Evolutionary conservation across 306 rosid species (phyloP).

Genomic region (Prunus davidiana): DNA sequence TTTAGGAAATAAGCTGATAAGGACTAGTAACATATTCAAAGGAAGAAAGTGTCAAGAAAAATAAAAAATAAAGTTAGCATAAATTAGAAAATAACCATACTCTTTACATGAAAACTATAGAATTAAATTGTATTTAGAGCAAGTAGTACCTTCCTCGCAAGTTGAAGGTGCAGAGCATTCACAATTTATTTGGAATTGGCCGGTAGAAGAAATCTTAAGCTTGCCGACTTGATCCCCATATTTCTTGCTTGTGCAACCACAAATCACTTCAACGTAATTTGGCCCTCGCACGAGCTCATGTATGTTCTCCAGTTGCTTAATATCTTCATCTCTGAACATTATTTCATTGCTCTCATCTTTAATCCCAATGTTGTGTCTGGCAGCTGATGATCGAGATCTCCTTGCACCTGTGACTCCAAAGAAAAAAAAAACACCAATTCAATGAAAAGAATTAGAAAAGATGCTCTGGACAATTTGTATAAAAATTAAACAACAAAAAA

Average conservation of each 20-base stretch:
- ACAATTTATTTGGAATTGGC: conserved; percentile 37
- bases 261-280: conserved; percentile 35
- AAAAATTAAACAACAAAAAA: neutral
- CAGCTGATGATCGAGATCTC: neutral
- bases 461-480: neutral
- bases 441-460: neutral
- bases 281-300: conserved; percentile 22
- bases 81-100: too few relatives aligned
- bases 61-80: too few relatives aligned
- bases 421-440: neutral
- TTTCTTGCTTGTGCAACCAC: conserved; percentile 44
- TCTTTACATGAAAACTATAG: too few relatives aligned
- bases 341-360: neutral
- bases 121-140: too few relatives aligned
- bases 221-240: conserved; percentile 39
- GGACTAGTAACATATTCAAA: too few relatives aligned
- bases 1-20: too few relatives aligned
- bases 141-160: conserved; percentile 27
- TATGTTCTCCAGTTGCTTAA: conserved; percentile 4
- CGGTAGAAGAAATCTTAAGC: conserved; percentile 26
- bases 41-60: too few relatives aligned
- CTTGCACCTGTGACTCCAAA: neutral
- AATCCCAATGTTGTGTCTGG: neutral
- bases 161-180: conserved; percentile 5
- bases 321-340: conserved; percentile 25